phyloP scores from a whole-genome alignment of 768 basidiomycete genomes.

The Pluteus cervinus region DNA sequence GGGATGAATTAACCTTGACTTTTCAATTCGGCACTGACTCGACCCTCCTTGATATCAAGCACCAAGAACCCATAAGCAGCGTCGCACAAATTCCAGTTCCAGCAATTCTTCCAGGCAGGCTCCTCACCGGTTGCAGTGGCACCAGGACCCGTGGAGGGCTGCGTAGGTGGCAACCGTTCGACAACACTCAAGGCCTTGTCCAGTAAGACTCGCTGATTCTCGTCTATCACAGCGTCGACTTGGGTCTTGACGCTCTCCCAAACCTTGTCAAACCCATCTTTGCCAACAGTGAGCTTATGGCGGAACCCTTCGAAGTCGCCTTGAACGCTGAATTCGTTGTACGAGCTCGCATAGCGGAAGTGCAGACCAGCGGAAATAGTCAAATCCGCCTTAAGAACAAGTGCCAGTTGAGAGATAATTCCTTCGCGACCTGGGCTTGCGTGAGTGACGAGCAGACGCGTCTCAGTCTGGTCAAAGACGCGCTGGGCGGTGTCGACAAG shows the following conservation, averaged over 20 bases:
- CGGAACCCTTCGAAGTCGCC: constrained; percentile 84
- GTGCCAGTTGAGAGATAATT: constrained; percentile 82
- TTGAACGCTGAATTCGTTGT: constrained; percentile 96
- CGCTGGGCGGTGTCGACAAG: constrained; percentile 96
- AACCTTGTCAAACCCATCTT: constrained; percentile 83
- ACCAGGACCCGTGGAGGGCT: constrained; percentile 38
- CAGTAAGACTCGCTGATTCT: constrained; percentile 79
- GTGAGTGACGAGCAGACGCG: constrained; percentile 89
- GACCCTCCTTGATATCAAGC: constrained; percentile 85
- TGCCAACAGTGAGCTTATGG: constrained; percentile 70
- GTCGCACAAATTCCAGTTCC: constrained; percentile 99
- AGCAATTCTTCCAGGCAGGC: constrained; percentile 96
- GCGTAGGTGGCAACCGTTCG: constrained; percentile 64
- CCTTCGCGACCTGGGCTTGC: constrained; percentile 92
- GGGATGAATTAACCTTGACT: constrained; percentile 63
- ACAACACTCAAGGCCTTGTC: constrained; percentile 86
- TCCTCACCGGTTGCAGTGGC: constrained; percentile 68
- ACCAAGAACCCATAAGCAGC: constrained; percentile 88
- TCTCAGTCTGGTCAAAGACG: constrained; percentile 89
- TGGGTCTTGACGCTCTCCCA: constrained; percentile 92
- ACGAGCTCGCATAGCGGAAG: constrained; percentile 94
- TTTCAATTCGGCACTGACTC: constrained; percentile 88
- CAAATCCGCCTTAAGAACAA: constrained; percentile 90
- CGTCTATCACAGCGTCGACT: constrained; percentile 88
- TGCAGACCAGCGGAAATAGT: constrained; percentile 93